Conservation (phyloP, 2,329 filamentous ascomycete genomes). For the Pseudocercospora fuligena region DNA sequence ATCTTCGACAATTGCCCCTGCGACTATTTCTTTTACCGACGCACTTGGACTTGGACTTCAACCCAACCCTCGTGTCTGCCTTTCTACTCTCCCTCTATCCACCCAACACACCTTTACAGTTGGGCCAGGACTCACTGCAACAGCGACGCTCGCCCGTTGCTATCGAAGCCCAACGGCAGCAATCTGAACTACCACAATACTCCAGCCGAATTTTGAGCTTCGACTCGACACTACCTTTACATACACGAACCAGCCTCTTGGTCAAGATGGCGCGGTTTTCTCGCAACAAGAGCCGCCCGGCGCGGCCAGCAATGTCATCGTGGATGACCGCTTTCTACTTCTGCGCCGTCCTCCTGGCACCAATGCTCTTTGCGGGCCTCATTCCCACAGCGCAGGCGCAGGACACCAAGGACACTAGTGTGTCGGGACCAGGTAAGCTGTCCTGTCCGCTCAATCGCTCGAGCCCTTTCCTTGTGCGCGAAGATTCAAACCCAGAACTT, state of each 20-base stretch:
- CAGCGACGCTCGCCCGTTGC: not conserved
- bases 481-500: not conserved
- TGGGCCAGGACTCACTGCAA: not conserved
- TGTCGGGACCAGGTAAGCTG: conserved; percentile 66
- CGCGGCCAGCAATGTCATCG: conserved; percentile 35
- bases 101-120: no score
- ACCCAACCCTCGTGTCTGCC: not conserved
- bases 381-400: conserved; percentile 63
- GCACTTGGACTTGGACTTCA: not conserved
- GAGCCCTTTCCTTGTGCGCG: not conserved
- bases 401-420: conserved; percentile 75
- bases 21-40: not conserved
- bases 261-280: conserved; percentile 42
- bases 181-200: conserved; percentile 11
- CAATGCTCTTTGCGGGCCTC: conserved; percentile 80
- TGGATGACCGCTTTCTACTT: conserved; percentile 93
- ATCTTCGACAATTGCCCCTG: not conserved
- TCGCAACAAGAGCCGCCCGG: conserved; percentile 37
- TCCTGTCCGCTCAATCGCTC: not conserved
- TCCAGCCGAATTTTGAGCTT: conserved; percentile 1
- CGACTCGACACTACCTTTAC: not conserved
- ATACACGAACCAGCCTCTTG: conserved; percentile 34
- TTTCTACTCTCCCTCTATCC: not conserved
- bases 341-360: conserved; percentile 81
- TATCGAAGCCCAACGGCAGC: conserved; percentile 9